These are phyloP conservation scores for Globisporangium megalacanthum DNA, from an alignment of 352 stramenopile genomes.

Conservation along the genomic window DNA sequence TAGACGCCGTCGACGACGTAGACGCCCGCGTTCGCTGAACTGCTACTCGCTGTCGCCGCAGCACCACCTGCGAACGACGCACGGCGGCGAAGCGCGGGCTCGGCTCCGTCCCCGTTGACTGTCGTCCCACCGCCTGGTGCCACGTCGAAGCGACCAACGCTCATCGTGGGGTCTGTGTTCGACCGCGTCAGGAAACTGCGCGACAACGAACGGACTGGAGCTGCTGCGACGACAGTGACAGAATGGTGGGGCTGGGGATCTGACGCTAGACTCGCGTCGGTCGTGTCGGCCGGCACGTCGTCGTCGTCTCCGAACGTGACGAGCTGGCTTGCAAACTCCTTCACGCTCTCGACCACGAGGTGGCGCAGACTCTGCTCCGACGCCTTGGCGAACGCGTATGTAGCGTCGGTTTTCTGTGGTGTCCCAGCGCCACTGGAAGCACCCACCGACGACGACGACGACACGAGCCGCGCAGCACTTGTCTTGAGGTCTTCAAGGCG, in stretches of 20 bases:
- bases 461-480: slow-evolving; percentile 24
- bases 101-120: not conserved
- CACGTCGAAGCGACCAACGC: too few relatives aligned
- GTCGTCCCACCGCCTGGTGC: not conserved
- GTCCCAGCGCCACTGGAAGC: not conserved
- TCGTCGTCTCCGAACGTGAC: slow-evolving; percentile 52
- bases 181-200: slow-evolving; percentile 4
- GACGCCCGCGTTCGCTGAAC: slow-evolving; percentile 9
- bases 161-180: slow-evolving; percentile 9
- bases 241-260: not conserved
- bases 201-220: not conserved
- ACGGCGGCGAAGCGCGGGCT: slow-evolving; percentile 8
- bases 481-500: slow-evolving; percentile 60
- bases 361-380: slow-evolving; percentile 51
- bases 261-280: not conserved
- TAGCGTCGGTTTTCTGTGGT: slow-evolving; percentile 17
- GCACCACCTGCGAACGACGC: slow-evolving; percentile 35
- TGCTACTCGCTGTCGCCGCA: slow-evolving; percentile 18
- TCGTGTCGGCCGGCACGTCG: not conserved
- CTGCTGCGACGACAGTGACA: not conserved
- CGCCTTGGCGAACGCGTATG: slow-evolving; percentile 26
- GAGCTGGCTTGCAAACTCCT: slow-evolving; percentile 45
- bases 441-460: slow-evolving; percentile 12
- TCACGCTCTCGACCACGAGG: slow-evolving; percentile 48
- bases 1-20: slow-evolving; percentile 70